A percentile compares a stretch with the other conserved stretches of the same genome.
phyloP scores from a whole-genome alignment of 1,139 yeast genomes.

The Taiozyma sp. region DNA sequence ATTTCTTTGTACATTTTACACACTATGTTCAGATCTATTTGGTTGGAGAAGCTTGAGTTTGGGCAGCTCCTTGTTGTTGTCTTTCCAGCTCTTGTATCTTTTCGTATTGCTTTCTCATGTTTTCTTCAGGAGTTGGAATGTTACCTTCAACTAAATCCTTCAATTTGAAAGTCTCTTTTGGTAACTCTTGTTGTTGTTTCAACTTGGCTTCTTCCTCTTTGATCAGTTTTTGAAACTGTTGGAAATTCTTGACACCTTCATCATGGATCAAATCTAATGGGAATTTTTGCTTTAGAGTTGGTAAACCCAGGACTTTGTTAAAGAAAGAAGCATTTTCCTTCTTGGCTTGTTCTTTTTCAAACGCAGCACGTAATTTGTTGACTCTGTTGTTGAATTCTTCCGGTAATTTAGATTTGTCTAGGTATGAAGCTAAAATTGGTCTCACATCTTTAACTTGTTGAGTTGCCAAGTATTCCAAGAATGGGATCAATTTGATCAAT shows the following conservation, averaged over 20 bases:
- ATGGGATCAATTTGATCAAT: conserved; percentile 77
- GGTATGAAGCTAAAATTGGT: conserved; percentile 74
- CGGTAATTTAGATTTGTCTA: conserved; percentile 52
- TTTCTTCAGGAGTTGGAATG: conserved; percentile 79
- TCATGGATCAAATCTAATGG: conserved; percentile 89
- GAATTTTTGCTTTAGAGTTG: conserved; percentile 64
- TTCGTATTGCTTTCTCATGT: conserved; percentile 56
- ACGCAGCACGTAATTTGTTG: conserved; percentile 58
- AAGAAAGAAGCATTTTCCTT: conserved; percentile 45
- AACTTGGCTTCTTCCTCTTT: conserved; percentile 87
- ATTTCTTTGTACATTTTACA: background rate
- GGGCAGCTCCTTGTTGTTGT: conserved; percentile 19
- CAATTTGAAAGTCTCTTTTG: conserved; percentile 71
- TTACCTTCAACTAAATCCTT: conserved; percentile 84
- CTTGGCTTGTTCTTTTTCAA: conserved; percentile 62
- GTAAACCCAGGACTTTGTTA: conserved; percentile 60
- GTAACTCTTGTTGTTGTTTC: conserved; percentile 73
- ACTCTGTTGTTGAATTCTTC: conserved; percentile 82
- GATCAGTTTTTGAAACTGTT: conserved; percentile 74
- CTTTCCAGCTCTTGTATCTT: conserved; percentile 39
- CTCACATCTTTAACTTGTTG: conserved; percentile 89
- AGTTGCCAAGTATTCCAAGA: conserved; percentile 91
- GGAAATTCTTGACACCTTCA: conserved; percentile 88
- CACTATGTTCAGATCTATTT: conserved; percentile 2
- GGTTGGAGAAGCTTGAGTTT: conserved; percentile 1